Evolutionary conservation across 257 asterid species (phyloP), one percentile per base, ranked within the genome.

Genomic region (Agastache rugosa): DNA sequence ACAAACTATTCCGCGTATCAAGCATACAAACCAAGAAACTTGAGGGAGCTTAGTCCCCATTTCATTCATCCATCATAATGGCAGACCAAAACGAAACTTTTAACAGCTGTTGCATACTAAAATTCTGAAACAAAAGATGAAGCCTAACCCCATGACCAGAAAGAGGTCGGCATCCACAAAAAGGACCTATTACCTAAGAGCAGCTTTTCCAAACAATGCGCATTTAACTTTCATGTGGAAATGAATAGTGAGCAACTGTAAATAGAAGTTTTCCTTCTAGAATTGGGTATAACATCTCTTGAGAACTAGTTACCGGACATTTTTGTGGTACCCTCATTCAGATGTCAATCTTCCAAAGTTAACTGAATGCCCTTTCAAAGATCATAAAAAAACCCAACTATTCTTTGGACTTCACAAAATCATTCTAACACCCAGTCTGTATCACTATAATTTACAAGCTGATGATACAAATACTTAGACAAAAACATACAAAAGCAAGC

Each of bases 11-110:
- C 17, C 7, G 8, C 6, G 25, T 22, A 39, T 22, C 31, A 42
- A 39, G 68, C 59, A 71, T 58, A 44, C 11, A 58, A 58, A 42
- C 20, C 68, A 39, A 58, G 60, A 25, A 71, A 25, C 45, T 39
- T 25, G 20, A 42, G 12, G 47, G 44, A 71, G 76, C 50, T 58
- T n/a, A 23, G 15, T 42, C 35, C 35, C 17, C n/a, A 47, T 35
- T 71, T 72, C 22, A 59, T 44, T 16, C 54, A 6, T 65, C 27
- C 50, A 27, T 17, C 44, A 45, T 11, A 42, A 37, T 37, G 11
- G 23, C 58, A 27, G 55, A 72, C 69, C 29, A 16, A 42, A 51
- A 25, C 27, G 31, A 71, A 16, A 22, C 12, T 56, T 19, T 25
- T 23, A 11, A 70, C 17, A 47, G 16, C 56, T 31, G 60, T 2